phyloP scores from a whole-genome alignment of 2,329 filamentous ascomycete species.

The Penicillium sp. region DNA sequence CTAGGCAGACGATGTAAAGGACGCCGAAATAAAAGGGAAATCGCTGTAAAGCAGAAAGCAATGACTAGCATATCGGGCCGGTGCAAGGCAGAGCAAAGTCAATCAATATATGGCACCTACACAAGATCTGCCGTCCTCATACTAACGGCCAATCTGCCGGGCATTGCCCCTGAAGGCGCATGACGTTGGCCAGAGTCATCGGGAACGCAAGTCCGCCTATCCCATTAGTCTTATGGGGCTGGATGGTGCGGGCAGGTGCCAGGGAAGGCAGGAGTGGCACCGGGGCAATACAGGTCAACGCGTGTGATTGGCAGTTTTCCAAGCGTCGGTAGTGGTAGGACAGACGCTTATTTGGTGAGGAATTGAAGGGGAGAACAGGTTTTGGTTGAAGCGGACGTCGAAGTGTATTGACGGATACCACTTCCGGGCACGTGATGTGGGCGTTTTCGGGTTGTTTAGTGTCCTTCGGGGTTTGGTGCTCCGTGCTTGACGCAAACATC shows the following conservation, averaged over 20 bases:
- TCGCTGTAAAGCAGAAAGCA: neutral
- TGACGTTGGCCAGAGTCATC: conserved; percentile 24
- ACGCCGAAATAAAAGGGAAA: neutral
- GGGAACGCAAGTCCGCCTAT: conserved; percentile 20
- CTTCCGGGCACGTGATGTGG: neutral
- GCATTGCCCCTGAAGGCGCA: neutral
- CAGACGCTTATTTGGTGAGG: neutral
- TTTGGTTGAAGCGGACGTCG: neutral
- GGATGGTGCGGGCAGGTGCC: neutral
- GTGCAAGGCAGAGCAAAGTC: neutral
- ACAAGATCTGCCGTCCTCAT: neutral
- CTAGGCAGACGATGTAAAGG: neutral
- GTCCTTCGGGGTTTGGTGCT: neutral
- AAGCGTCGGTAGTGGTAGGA: neutral
- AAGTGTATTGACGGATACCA: neutral
- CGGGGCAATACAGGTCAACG: neutral
- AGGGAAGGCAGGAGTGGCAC: neutral
- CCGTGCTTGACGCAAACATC: too few species aligned
- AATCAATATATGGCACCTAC: neutral
- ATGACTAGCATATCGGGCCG: neutral
- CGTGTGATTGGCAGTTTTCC: neutral
- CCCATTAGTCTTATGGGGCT: neutral
- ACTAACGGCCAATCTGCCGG: neutral
- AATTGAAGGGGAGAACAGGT: neutral
- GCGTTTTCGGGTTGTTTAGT: neutral